These are phyloP conservation scores for Excoecaria cochinchinensis DNA, from an alignment of 345 rosid genomes.

Conservation along the genomic window DNA sequence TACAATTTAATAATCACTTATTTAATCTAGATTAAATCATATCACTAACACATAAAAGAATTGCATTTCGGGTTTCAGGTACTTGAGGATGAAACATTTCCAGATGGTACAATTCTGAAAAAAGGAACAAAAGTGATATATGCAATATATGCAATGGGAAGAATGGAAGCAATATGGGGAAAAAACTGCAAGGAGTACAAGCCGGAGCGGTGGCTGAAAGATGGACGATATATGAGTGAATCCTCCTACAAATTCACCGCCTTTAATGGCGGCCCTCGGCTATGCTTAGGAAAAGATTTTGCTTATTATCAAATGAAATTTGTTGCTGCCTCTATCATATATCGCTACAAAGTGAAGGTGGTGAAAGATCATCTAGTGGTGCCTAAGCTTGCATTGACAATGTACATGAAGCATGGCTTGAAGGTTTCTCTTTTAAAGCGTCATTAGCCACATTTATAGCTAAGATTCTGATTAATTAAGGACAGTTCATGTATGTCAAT, in stretches of 20 bases:
- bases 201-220: conserved; percentile 92
- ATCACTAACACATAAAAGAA: too few relatives aligned
- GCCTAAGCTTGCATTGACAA: conserved; percentile 79
- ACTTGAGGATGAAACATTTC: conserved; percentile 71
- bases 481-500: neutral
- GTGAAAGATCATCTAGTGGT: conserved; percentile 51
- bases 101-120: conserved; percentile 80
- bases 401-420: conserved; percentile 91
- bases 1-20: too few relatives aligned
- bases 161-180: conserved; percentile 96
- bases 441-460: neutral
- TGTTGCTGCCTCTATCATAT: conserved; percentile 68
- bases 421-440: conserved; percentile 51
- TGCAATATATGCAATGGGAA: conserved; percentile 88
- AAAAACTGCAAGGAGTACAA: conserved; percentile 71
- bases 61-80: conserved; percentile 53
- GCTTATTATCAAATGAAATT: conserved; percentile 93
- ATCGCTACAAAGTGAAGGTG: conserved; percentile 56
- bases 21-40: too few relatives aligned
- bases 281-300: conserved; percentile 90
- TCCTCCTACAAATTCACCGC: conserved; percentile 92
- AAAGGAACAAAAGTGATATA: conserved; percentile 87
- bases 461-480: neutral
- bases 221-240: conserved; percentile 72
- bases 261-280: conserved; percentile 92